Percentiles rank a stretch among this genome's conserved stretches.
phyloP scores from a whole-genome alignment of 2,329 filamentous ascomycete species.

The Colletotrichum ledebouriae region DNA sequence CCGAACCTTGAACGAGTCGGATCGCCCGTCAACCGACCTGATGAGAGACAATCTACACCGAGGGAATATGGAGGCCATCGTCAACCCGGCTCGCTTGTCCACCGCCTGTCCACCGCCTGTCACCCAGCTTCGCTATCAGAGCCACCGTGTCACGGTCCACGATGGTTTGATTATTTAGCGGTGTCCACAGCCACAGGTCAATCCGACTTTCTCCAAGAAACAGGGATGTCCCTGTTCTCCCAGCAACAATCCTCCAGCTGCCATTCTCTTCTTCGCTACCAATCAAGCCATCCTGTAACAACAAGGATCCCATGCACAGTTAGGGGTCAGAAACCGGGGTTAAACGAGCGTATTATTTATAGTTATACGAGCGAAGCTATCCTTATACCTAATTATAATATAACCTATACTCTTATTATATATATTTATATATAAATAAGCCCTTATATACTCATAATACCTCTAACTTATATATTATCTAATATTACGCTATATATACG shows the following conservation, averaged over 20 bases:
- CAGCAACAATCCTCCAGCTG: conserved; percentile 13
- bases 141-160: too few species aligned
- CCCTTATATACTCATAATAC: too few species aligned
- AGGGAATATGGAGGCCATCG: conserved; percentile 4
- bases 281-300: not conserved
- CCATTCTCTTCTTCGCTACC: conserved; percentile 6
- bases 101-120: not conserved
- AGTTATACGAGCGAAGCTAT: too few species aligned
- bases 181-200: conserved; percentile 5
- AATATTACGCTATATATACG: too few species aligned
- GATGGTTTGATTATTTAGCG: not conserved
- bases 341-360: too few species aligned
- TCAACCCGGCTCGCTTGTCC: conserved; percentile 3
- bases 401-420: too few species aligned
- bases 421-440: too few species aligned
- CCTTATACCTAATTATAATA: too few species aligned
- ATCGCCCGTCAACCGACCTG: conserved; percentile 17
- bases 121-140: too few species aligned
- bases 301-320: too few species aligned
- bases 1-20: not conserved
- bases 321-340: too few species aligned
- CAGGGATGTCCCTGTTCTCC: conserved; percentile 17
- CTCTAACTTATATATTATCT: too few species aligned
- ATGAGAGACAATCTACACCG: conserved; percentile 3
- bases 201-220: not conserved